Base-by-base conservation (phyloP, 768 basidiomycete genomes). In the Mycena vulgaris region DNA sequence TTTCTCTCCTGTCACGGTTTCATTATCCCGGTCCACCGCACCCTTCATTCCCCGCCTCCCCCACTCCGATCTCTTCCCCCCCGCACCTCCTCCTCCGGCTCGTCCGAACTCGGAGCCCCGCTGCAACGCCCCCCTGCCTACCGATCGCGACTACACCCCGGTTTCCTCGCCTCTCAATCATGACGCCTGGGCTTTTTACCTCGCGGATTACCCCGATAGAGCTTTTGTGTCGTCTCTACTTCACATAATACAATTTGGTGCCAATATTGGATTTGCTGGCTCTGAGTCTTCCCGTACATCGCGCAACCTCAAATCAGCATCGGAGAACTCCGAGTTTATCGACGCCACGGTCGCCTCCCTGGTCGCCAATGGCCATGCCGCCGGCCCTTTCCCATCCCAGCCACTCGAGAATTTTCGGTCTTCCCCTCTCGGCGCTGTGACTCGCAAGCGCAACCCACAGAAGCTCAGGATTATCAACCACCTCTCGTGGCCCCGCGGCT, bases 31-130 rank as follows among this genome's bases (percentile, higher is more conserved):
- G 42, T 19, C 17, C 42, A 25, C 23, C 6, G 27, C 23, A 6
- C 33, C 37, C 10, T 25, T 39, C 35, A 5, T n/a, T 23, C 55
- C 55, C n/a, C 1, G 14, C 11, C 33, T 56, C 8, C 55, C 55
- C 17, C 55, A 56, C 14, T 8, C 55, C 11, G 8, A 1, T 3
- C 30, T 67, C 21, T 73, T 73, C 33, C 72, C 72, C 19, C 53
- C 63, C 5, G 47, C 57, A 2, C 40, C 64, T 17, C 58, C 30
- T 40, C 68, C 72, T 27, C 68, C 72, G n/a, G 23, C 40, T n/a
- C 68, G 59, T 19, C 78, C 78, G 17, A 81, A 81, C 47, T 66
- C 78, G 10, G 62, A 74, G 51, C 79, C 79, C 1, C 74, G 47
- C 33, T 30, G n/a, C 23, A 47, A 61, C 25, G n/a, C 31, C 30